Evolutionary conservation across 176 grass and related monocot genomes (phyloP).

Genomic region (Thinopyrum elongatum): DNA sequence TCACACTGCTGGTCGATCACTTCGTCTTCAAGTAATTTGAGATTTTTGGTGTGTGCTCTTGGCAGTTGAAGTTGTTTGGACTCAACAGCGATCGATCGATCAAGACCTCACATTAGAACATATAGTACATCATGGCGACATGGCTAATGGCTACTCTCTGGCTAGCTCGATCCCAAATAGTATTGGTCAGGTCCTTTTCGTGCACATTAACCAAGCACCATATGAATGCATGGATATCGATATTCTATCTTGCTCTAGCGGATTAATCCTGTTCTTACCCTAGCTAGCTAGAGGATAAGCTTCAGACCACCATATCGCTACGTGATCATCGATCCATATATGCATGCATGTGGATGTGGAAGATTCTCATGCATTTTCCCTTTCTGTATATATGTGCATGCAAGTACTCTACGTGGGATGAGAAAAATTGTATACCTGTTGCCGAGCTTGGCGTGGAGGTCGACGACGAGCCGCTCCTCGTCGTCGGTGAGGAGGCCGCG

Average conservation of each 20-base stretch:
- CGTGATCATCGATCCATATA: not conserved
- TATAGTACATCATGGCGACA: not conserved
- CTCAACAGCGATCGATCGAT: not conserved
- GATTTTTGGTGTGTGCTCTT: not conserved
- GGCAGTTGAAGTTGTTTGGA: not conserved
- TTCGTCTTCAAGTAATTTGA: not conserved
- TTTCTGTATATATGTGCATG: too few species aligned
- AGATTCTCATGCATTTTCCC: too few species aligned
- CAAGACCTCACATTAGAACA: not conserved
- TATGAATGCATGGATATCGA: not conserved
- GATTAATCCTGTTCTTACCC: not conserved
- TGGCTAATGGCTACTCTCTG: too few species aligned
- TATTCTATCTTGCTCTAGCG: not conserved
- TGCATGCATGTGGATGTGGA: too few species aligned
- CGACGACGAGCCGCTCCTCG: constrained; percentile 85
- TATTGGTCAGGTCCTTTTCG: too few species aligned
- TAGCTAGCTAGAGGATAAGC: not conserved
- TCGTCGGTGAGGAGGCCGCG: constrained; percentile 77
- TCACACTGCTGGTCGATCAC: not conserved
- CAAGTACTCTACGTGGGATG: too few species aligned
- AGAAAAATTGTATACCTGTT: constrained; percentile 40
- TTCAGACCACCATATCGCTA: not conserved
- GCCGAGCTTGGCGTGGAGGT: constrained; percentile 82
- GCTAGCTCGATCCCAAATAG: too few species aligned
- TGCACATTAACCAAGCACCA: too few species aligned